Evolutionary conservation across 2,329 filamentous ascomycete species (phyloP), one percentile per base, ranked within the genome.

Genomic region (Penicillium sclerotiorum): DNA sequence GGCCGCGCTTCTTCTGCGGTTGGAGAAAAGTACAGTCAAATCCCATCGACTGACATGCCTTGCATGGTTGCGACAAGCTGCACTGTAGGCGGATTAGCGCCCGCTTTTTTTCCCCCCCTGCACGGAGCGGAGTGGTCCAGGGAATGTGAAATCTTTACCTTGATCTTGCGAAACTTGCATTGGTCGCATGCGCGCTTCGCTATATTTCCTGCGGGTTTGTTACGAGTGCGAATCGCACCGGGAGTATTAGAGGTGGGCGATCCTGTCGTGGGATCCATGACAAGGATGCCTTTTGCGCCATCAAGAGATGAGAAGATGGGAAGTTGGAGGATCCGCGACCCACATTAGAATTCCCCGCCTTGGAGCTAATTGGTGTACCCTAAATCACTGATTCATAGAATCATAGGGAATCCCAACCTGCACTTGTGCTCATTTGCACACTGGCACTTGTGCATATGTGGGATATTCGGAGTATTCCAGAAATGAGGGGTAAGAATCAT

Each of bases 21-120:
- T 69, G 65, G 32, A 73, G 65, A 50, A 72, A 75, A 6, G 72
- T 74, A 53, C 73, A 75, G 11, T 68, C 63, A 48, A 73, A 68
- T 11, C 68, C 68, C 59, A 69, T 70, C 3, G 62, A 62, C n/a
- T 65, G 55, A 50, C 73, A 75, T 27, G 65, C 64, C 41, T 63
- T 64, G 46, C 72, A 74, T 27, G 71, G 71, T 30, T 67, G 65
- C 12, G 65, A 67, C 47, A 75, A 62, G 49, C 72, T 72, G 46
- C 73, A 75, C 60, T 72, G 56, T 52, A 37, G 36, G 20, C 22
- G 30, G 44, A 47, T 59, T 53, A 58, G 55, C 50, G 40, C 22
- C 40, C 40, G 28, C 30, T 43, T 23, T 38, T 23, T 38, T n/a
- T 21, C 23, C 8, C 36, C 11, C 5, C 22, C 21, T 15, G 21